Conservation (phyloP, 805 yeast genomes). For the Metschnikowia vanudenii region DNA sequence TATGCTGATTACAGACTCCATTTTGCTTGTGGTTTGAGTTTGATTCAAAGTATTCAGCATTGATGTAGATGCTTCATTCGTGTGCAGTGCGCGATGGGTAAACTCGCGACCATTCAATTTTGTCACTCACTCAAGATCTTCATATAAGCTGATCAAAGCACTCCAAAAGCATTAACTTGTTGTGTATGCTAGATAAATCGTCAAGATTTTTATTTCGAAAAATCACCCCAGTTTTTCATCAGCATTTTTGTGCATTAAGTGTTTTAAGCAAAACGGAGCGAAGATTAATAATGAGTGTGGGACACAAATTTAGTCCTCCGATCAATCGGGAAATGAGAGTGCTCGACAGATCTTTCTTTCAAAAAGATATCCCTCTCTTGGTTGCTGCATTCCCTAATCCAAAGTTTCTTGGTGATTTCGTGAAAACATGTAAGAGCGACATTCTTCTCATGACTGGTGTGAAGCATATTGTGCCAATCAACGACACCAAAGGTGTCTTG, state of each 20-base stretch:
- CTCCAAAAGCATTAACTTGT: neutral
- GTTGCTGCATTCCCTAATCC: constrained; percentile 74
- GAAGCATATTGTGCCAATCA: constrained; percentile 56
- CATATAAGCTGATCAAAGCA: neutral
- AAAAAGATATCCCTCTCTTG: constrained; percentile 54
- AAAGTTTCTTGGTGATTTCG: constrained; percentile 54
- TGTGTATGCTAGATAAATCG: constrained; percentile 3
- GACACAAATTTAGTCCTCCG: constrained; percentile 56
- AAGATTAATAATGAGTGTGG: constrained; percentile 25
- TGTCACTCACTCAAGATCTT: neutral
- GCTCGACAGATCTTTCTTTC: constrained; percentile 67
- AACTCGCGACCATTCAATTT: neutral
- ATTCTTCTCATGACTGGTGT: constrained; percentile 69
- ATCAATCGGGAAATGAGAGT: constrained; percentile 59
- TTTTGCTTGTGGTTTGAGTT: neutral
- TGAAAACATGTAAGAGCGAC: constrained; percentile 56
- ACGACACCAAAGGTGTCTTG: constrained; percentile 52
- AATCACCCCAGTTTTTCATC: neutral
- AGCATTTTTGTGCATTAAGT: constrained; percentile 12
- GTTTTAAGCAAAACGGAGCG: constrained; percentile 25
- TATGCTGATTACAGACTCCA: constrained; percentile 34
- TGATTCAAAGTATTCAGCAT: neutral
- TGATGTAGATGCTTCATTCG: neutral
- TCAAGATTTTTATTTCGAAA: neutral
- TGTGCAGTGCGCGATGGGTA: constrained; percentile 18